phyloP scores from a whole-genome alignment of 164 flowering plant genomes.

The Macadamia tetraphylla region DNA sequence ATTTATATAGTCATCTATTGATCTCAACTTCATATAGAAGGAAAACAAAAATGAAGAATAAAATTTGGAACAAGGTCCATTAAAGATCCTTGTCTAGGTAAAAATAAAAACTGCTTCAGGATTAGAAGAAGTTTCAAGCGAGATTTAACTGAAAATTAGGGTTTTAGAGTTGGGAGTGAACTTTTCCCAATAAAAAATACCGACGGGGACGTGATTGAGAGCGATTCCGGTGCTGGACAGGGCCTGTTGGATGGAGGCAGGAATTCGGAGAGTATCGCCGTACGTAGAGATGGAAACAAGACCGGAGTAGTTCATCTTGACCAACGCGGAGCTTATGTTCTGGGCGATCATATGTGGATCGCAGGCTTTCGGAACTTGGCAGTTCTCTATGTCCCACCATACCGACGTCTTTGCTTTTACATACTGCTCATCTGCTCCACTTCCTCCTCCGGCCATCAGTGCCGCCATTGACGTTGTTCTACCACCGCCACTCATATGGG shows the following conservation, averaged over 20 bases:
- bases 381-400: slow-evolving; percentile 99
- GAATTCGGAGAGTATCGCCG: slow-evolving; percentile 67
- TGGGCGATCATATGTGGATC: slow-evolving; percentile 81
- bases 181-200: slow-evolving; percentile 20
- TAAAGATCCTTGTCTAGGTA: background rate
- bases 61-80: background rate
- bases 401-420: slow-evolving; percentile 70
- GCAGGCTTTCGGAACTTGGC: slow-evolving; percentile 69
- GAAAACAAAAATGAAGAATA: background rate
- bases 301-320: slow-evolving; percentile 62
- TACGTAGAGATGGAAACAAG: slow-evolving; percentile 75
- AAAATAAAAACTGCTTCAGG: background rate
- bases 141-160: no score
- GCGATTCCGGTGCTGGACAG: slow-evolving; percentile 83
- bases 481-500: background rate
- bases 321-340: slow-evolving; percentile 70
- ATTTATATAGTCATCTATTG: no score
- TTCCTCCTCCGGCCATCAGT: slow-evolving; percentile 1
- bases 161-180: no score
- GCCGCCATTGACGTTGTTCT: background rate
- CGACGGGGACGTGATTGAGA: slow-evolving; percentile 89
- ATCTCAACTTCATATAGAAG: no score
- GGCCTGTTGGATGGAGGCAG: slow-evolving; percentile 59
- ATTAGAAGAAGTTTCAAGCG: background rate
- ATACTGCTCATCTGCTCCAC: slow-evolving; percentile 47